phyloP scores from a whole-genome alignment of 164 flowering plant genomes.

The Vitis labrusca region DNA sequence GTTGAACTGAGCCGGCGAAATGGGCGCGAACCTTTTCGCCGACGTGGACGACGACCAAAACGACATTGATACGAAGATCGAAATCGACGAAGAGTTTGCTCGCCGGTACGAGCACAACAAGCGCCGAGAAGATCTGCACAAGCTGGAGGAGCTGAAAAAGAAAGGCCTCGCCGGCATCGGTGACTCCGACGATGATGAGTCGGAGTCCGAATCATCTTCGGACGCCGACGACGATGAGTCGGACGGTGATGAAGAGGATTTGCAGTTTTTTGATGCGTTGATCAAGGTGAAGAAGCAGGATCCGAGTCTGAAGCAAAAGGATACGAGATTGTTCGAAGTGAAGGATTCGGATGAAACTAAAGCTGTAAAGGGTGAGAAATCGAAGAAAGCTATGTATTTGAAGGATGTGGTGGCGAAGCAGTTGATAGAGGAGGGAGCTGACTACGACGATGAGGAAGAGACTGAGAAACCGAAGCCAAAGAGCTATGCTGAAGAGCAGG shows the following conservation, averaged over 20 bases:
- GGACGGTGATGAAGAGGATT: conserved; percentile 24
- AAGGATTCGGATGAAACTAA: conserved; percentile 24
- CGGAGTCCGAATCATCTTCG: conserved; percentile 24
- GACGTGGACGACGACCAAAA: conserved; percentile 29
- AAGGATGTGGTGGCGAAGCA: conserved; percentile 80
- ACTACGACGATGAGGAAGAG: conserved; percentile 34
- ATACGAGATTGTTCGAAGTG: conserved; percentile 50
- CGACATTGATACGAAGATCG: conserved; percentile 53
- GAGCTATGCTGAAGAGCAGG: conserved; percentile 69
- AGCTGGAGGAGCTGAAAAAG: conserved; percentile 63
- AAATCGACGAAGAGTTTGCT: conserved; percentile 60
- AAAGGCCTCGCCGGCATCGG: conserved; percentile 34
- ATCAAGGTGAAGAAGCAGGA: conserved; percentile 63
- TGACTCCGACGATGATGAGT: conserved; percentile 24
- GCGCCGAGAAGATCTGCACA: conserved; percentile 72
- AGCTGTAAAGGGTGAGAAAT: conserved; percentile 11
- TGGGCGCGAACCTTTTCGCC: conserved; percentile 52
- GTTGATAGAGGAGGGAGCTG: conserved; percentile 72
- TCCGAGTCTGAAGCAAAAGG: conserved; percentile 51
- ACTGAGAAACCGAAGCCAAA: conserved; percentile 20
- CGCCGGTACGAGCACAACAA: conserved; percentile 72
- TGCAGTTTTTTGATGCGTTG: conserved; percentile 48
- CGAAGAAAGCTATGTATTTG: conserved; percentile 55
- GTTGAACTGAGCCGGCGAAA: conserved; percentile 2
- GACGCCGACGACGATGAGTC: conserved; percentile 21